A percentile compares a stretch with the other conserved stretches of the same genome.
Conservation (phyloP, 2,329 filamentous ascomycete genomes). For the Allantophomopsis cytisporea region DNA sequence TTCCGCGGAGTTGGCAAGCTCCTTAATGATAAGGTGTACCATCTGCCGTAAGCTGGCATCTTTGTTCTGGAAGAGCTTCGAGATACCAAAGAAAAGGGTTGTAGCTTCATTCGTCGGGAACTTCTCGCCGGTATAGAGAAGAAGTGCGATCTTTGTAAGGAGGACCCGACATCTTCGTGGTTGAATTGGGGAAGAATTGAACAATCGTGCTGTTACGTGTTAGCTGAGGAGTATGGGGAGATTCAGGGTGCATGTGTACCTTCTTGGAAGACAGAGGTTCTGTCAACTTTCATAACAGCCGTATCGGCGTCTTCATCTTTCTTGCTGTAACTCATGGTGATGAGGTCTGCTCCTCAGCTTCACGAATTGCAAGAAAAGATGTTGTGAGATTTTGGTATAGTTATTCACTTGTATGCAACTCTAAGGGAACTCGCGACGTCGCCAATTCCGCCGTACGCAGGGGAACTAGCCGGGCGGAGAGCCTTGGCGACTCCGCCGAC, state of each 20-base stretch:
- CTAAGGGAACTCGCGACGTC: constrained; percentile 12
- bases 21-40: constrained; percentile 97
- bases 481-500: not conserved
- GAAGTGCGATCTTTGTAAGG: constrained; percentile 90
- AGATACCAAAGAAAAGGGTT: constrained; percentile 96
- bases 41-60: constrained; percentile 96
- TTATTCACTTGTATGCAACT: constrained; percentile 1
- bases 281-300: constrained; percentile 91
- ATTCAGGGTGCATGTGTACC: constrained; percentile 38
- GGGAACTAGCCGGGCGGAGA: constrained; percentile 1
- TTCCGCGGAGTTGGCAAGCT: constrained; percentile 86
- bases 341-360: constrained; percentile 19
- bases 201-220: constrained; percentile 65
- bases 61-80: constrained; percentile 99
- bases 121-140: constrained; percentile 92
- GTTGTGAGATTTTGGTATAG: constrained; percentile 1
- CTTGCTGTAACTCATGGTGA: constrained; percentile 85
- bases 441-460: constrained; percentile 9
- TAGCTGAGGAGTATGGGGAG: constrained; percentile 18
- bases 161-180: constrained; percentile 95
- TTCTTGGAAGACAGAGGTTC: constrained; percentile 97
- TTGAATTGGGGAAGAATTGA: constrained; percentile 95
- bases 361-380: constrained; percentile 17
- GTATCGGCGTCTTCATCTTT: constrained; percentile 97
- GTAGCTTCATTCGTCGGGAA: constrained; percentile 97